These are phyloP conservation scores for Crithidia bombi DNA, from an alignment of 208 protist genomes.

Conservation along the genomic window DNA sequence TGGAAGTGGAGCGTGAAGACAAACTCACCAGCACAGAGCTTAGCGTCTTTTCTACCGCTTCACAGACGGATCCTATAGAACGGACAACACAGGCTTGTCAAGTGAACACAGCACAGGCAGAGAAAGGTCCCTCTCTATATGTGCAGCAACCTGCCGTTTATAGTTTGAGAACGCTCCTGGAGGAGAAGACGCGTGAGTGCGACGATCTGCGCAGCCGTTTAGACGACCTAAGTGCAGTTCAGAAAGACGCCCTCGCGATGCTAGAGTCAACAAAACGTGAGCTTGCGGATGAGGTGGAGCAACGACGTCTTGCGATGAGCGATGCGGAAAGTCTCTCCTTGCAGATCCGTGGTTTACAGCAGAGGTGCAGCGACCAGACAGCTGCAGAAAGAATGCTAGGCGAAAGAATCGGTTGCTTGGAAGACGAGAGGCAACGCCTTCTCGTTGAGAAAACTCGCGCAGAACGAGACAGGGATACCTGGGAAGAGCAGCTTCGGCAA, in stretches of 20 bases:
- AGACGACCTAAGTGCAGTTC: slow-evolving; percentile 54
- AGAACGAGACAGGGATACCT: slow-evolving; percentile 55
- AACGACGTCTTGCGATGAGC: slow-evolving; percentile 37
- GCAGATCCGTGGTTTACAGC: slow-evolving; percentile 74
- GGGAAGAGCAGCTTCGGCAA: slow-evolving; percentile 64
- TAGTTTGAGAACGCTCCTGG: slow-evolving; percentile 33
- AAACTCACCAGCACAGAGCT: background rate
- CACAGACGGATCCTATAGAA: slow-evolving; percentile 27
- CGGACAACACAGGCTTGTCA: slow-evolving; percentile 18
- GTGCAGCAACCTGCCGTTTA: background rate
- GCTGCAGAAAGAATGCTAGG: slow-evolving; percentile 57
- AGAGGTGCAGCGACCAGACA: slow-evolving; percentile 63
- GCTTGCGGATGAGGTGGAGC: slow-evolving; percentile 51
- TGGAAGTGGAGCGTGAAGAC: slow-evolving; percentile 3
- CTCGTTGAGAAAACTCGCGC: slow-evolving; percentile 34
- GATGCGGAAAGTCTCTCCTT: slow-evolving; percentile 69
- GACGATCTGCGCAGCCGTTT: slow-evolving; percentile 64
- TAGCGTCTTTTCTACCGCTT: background rate
- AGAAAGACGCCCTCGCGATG: slow-evolving; percentile 47
- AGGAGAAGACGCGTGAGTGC: slow-evolving; percentile 70
- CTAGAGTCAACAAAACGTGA: slow-evolving; percentile 51
- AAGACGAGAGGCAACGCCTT: slow-evolving; percentile 56
- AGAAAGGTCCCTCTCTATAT: background rate
- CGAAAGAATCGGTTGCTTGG: slow-evolving; percentile 39
- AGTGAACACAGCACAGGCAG: slow-evolving; percentile 7